phyloP scores from a whole-genome alignment of 148 eudicot species.

The Tetragonia tetragonoides region DNA sequence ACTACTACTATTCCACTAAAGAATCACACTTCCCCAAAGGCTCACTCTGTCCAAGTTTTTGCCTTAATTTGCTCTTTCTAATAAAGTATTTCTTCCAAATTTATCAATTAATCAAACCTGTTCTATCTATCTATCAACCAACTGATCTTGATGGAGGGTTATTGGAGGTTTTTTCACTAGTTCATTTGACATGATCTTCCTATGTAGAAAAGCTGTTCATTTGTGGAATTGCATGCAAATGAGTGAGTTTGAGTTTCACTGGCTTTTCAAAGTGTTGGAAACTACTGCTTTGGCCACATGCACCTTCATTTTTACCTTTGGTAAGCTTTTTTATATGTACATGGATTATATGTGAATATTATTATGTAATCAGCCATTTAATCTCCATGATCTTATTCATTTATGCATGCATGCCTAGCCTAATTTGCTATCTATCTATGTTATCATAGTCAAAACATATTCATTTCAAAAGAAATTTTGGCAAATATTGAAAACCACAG shows the following conservation, averaged over 20 bases:
- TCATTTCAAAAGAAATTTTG: background rate
- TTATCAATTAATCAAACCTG: no score
- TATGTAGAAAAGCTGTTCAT: slow-evolving; percentile 27
- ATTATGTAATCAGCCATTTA: background rate
- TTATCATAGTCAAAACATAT: no score
- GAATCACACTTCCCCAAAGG: background rate
- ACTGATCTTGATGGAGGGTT: slow-evolving; percentile 5
- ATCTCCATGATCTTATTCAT: background rate
- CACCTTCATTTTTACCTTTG: slow-evolving; percentile 55
- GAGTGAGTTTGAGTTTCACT: slow-evolving; percentile 24
- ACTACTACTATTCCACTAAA: background rate
- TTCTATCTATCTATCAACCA: no score
- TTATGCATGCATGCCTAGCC: no score
- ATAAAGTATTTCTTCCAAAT: background rate
- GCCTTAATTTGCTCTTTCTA: background rate
- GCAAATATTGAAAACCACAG: no score
- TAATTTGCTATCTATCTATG: background rate
- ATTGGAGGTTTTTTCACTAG: background rate
- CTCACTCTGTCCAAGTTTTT: background rate
- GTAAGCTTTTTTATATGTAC: slow-evolving; percentile 28
- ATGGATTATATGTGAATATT: no score
- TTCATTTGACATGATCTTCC: slow-evolving; percentile 24
- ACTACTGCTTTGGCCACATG: slow-evolving; percentile 30
- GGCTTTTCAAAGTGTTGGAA: slow-evolving; percentile 32
- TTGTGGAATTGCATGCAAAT: slow-evolving; percentile 24